A percentile compares a stretch with the other conserved stretches of the same genome.
phyloP scores from a whole-genome alignment of 1,284 basidiomycete species.

The Microbotryum saponariae region DNA sequence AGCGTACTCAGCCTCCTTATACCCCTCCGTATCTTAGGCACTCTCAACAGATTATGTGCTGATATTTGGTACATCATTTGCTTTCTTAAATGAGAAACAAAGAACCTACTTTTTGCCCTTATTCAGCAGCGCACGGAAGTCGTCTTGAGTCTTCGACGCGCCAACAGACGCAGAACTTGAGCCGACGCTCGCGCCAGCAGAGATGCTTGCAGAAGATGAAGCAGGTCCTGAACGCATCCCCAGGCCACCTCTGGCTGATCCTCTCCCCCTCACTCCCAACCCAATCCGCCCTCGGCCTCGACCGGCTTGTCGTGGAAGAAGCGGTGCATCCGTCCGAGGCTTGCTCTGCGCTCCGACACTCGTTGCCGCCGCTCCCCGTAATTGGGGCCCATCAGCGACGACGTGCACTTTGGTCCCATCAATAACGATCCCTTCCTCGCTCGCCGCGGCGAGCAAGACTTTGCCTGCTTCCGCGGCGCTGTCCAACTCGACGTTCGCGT shows the following conservation, averaged over 20 bases:
- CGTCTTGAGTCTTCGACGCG: slow-evolving; percentile 20
- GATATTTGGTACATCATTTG: too few species aligned
- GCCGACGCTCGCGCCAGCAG: not conserved
- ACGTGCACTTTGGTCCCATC: slow-evolving; percentile 15
- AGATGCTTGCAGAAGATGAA: not conserved
- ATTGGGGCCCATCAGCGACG: slow-evolving; percentile 11
- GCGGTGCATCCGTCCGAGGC: not conserved
- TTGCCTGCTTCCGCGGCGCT: slow-evolving; percentile 70
- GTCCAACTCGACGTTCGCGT: slow-evolving; percentile 66
- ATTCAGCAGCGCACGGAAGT: slow-evolving; percentile 24
- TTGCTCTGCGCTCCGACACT: not conserved
- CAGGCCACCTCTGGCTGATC: slow-evolving; percentile 7
- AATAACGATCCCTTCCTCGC: slow-evolving; percentile 9
- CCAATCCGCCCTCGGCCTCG: slow-evolving; percentile 22
- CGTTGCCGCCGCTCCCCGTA: slow-evolving; percentile 9
- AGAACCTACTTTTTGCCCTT: slow-evolving; percentile 14
- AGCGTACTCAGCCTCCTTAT: too few species aligned
- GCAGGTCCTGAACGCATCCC: slow-evolving; percentile 7
- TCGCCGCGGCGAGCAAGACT: slow-evolving; percentile 52
- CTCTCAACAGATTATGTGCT: too few species aligned
- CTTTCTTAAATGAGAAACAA: too few species aligned
- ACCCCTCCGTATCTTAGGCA: too few species aligned
- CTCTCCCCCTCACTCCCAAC: slow-evolving; percentile 12
- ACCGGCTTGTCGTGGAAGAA: slow-evolving; percentile 22
- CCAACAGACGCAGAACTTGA: not conserved